Conservation (phyloP, 1,139 yeast genomes). For the Maudiozyma humilis region DNA sequence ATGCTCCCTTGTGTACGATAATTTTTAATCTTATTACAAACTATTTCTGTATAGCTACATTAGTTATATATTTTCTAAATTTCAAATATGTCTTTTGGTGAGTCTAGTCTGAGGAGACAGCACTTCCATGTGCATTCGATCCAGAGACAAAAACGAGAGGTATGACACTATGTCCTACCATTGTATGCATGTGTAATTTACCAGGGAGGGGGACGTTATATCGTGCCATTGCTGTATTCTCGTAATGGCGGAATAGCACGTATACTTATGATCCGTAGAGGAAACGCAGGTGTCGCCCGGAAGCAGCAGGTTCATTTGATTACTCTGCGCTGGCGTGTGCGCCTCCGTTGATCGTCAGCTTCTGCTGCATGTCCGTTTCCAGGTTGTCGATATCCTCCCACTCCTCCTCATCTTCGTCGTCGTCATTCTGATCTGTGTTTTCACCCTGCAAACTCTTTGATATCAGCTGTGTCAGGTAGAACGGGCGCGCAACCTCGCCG, state of each 20-base stretch:
- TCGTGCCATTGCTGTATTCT: no score
- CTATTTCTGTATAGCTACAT: not conserved
- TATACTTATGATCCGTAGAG: no score
- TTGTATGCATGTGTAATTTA: not conserved
- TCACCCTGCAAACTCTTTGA: conserved; percentile 18
- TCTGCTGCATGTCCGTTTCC: conserved; percentile 14
- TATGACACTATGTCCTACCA: not conserved
- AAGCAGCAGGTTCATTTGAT: no score
- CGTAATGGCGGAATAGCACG: no score
- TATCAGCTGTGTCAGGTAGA: conserved; percentile 28
- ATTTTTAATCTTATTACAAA: not conserved
- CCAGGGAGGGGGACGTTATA: not conserved
- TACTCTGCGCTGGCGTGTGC: not conserved
- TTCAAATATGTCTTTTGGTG: no score
- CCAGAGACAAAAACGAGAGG: no score
- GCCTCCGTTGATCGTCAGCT: conserved; percentile 1
- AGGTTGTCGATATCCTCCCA: conserved; percentile 34
- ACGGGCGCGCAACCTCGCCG: conserved; percentile 26
- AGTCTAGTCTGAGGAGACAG: no score
- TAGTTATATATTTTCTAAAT: no score
- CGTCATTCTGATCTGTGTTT: conserved; percentile 12
- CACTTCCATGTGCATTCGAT: no score
- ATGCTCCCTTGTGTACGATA: no score
- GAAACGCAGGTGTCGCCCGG: no score
- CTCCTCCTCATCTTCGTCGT: conserved; percentile 29